Evolutionary conservation across 257 asterid species (phyloP).

Genomic region (Solanum ahanhuiri): DNA sequence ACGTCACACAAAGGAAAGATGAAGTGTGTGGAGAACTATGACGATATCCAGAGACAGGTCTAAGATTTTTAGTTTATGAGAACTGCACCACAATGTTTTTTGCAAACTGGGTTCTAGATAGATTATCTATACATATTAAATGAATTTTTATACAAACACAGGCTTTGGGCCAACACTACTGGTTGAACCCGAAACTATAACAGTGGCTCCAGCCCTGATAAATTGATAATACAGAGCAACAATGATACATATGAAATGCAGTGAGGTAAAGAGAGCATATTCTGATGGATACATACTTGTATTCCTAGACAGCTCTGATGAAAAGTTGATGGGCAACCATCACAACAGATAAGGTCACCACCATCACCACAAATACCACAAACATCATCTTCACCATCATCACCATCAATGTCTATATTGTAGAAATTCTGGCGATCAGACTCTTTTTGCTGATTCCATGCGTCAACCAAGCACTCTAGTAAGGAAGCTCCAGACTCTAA

Average conservation of each 20-base stretch:
- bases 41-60: no score
- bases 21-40: no score
- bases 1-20: no score
- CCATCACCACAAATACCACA: constrained; percentile 17
- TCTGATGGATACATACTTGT: background rate
- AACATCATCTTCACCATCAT: constrained; percentile 13
- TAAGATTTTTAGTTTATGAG: no score
- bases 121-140: no score
- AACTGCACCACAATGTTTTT: no score
- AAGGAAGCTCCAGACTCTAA: constrained; percentile 7
- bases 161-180: no score
- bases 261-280: background rate
- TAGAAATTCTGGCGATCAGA: background rate
- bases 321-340: constrained; percentile 13
- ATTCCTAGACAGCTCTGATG: constrained; percentile 10
- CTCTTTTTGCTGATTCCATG: constrained; percentile 9
- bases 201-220: background rate
- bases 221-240: background rate
- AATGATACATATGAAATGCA: background rate
- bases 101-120: no score
- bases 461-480: constrained; percentile 7
- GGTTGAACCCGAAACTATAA: no score
- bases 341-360: constrained; percentile 18
- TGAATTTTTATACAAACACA: no score
- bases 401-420: background rate